These are phyloP conservation scores for Komagataella phaffii DNA, from an alignment of 805 yeast genomes.

Conservation along the genomic window DNA sequence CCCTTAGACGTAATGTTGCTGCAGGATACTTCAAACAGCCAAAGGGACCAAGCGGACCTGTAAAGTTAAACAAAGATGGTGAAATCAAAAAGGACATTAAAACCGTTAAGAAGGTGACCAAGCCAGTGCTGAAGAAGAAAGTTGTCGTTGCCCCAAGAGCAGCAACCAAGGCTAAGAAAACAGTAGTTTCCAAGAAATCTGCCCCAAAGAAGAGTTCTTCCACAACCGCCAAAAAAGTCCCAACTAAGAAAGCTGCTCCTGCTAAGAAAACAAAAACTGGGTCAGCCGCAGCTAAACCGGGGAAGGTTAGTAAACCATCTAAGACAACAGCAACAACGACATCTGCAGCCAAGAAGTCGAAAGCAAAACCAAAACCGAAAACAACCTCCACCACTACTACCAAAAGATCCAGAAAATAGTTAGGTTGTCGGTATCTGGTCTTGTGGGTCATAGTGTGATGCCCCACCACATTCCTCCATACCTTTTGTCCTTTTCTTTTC, in stretches of 20 bases:
- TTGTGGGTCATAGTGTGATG: background rate
- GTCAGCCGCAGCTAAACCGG: background rate
- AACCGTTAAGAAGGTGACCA: slow-evolving; percentile 16
- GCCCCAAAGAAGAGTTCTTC: slow-evolving; percentile 16
- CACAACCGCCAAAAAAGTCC: slow-evolving; percentile 9
- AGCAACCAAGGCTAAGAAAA: slow-evolving; percentile 4
- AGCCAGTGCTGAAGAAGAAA: slow-evolving; percentile 16
- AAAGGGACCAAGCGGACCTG: slow-evolving; percentile 83
- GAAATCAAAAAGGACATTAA: slow-evolving; percentile 8
- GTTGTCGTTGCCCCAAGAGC: slow-evolving; percentile 8
- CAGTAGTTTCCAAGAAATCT: slow-evolving; percentile 12
- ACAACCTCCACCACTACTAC: background rate
- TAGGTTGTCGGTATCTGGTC: background rate
- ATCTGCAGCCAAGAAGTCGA: background rate
- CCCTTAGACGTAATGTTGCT: slow-evolving; percentile 70
- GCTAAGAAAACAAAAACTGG: slow-evolving; percentile 1
- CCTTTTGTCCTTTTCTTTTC: background rate
- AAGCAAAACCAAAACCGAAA: background rate
- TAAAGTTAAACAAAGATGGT: slow-evolving; percentile 37
- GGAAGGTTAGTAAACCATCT: background rate
- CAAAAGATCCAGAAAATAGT: background rate
- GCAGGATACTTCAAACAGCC: slow-evolving; percentile 72
- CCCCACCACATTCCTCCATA: background rate
- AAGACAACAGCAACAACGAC: background rate
- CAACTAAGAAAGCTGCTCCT: background rate